Evolutionary conservation across 2,329 filamentous ascomycete genomes (phyloP).

Genomic region (Sporothrix phasma): DNA sequence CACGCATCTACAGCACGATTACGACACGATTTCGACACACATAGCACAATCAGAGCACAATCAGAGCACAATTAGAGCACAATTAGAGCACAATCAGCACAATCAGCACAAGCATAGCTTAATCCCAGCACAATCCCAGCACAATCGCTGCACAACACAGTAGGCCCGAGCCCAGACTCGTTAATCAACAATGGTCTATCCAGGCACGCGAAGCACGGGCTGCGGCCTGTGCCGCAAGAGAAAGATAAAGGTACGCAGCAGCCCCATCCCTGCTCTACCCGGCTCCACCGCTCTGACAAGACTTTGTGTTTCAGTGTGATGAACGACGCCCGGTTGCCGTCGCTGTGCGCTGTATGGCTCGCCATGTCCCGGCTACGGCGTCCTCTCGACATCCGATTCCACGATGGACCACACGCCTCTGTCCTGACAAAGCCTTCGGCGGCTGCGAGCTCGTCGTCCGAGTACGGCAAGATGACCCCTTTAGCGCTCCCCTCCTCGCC

Average conservation of each 20-base stretch:
- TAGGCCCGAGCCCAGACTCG: neutral
- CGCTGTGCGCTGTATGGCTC: neutral
- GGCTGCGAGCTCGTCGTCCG: neutral
- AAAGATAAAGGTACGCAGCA: neutral
- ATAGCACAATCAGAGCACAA: too few species aligned
- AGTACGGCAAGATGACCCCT: neutral
- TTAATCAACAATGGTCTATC: neutral
- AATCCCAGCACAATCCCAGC: too few species aligned
- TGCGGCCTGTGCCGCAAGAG: neutral
- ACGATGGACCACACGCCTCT: neutral
- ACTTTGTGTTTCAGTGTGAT: neutral
- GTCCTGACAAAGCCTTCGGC: neutral
- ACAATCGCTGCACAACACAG: too few species aligned
- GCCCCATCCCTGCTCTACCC: neutral
- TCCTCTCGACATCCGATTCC: conserved; percentile 1
- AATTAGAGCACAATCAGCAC: too few species aligned
- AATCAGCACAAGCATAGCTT: too few species aligned
- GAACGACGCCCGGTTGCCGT: neutral
- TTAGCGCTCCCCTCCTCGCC: neutral
- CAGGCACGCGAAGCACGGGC: neutral
- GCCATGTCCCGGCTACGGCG: neutral
- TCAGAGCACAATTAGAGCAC: too few species aligned
- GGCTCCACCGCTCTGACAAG: neutral
- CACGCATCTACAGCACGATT: neutral
- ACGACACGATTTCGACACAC: too few species aligned